These are phyloP conservation scores for Entrophospora sp. DNA, from an alignment of 192 early-diverging fungal species.

Conservation along the genomic window DNA sequence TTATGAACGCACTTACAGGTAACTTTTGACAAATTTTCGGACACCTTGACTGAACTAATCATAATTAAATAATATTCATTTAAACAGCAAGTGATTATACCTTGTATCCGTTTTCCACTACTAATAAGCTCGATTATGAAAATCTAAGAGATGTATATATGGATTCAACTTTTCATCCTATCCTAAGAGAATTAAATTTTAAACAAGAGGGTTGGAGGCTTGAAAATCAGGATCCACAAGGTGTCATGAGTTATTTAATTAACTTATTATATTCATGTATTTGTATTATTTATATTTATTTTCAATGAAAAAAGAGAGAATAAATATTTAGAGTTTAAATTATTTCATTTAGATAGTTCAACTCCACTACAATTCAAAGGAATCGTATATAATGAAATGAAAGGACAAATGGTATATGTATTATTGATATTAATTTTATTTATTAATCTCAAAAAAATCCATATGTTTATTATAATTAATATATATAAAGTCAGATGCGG, in stretches of 20 bases:
- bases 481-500: slow-evolving; percentile 63
- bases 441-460: too few species aligned
- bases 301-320: too few species aligned
- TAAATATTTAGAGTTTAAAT: too few species aligned
- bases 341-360: slow-evolving; percentile 34
- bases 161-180: slow-evolving; percentile 81
- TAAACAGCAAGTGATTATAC: slow-evolving; percentile 71
- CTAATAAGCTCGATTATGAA: slow-evolving; percentile 79
- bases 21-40: too few species aligned
- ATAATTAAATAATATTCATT: neutral
- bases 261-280: too few species aligned
- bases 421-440: too few species aligned
- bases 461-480: too few species aligned
- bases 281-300: too few species aligned
- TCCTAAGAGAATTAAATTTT: slow-evolving; percentile 76
- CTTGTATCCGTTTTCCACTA: slow-evolving; percentile 89
- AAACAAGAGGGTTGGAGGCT: slow-evolving; percentile 93
- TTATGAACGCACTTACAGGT: slow-evolving; percentile 95
- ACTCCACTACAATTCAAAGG: slow-evolving; percentile 83
- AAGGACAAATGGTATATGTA: slow-evolving; percentile 72
- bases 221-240: slow-evolving; percentile 65
- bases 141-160: slow-evolving; percentile 88
- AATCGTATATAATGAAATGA: slow-evolving; percentile 99
- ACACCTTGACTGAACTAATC: too few species aligned
- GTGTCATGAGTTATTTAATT: too few species aligned